These are phyloP conservation scores for Ganoderma sinense DNA, from an alignment of 1,284 basidiomycete genomes.

Conservation along the genomic window DNA sequence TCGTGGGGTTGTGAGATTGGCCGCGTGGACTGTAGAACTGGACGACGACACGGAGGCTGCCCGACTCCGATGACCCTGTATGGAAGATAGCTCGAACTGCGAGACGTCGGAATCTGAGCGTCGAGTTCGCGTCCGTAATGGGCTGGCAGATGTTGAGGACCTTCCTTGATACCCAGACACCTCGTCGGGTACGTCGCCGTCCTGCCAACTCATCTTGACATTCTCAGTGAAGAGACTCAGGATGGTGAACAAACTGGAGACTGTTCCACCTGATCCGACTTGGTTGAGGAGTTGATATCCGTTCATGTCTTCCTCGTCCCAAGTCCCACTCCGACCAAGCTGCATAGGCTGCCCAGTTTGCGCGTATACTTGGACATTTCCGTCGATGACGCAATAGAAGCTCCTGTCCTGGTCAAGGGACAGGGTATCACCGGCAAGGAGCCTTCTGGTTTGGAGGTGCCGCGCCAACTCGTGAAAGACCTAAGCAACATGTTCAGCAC, in stretches of 20 bases:
- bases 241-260: slow-evolving; percentile 97
- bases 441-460: slow-evolving; percentile 89
- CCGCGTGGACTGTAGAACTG: slow-evolving; percentile 68
- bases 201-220: slow-evolving; percentile 92
- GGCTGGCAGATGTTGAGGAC: slow-evolving; percentile 24
- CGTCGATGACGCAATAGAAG: slow-evolving; percentile 97
- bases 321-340: slow-evolving; percentile 58
- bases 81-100: slow-evolving; percentile 55
- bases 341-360: slow-evolving; percentile 60
- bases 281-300: slow-evolving; percentile 95
- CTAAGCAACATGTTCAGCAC: slow-evolving; percentile 44
- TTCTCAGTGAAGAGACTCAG: slow-evolving; percentile 96
- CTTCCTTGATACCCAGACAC: slow-evolving; percentile 34
- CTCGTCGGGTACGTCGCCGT: slow-evolving; percentile 51
- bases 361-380: slow-evolving; percentile 87
- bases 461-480: slow-evolving; percentile 95
- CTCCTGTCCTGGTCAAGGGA: slow-evolving; percentile 92
- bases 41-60: slow-evolving; percentile 67
- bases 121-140: slow-evolving; percentile 37
- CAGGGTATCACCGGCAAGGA: slow-evolving; percentile 91
- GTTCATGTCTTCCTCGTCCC: slow-evolving; percentile 88
- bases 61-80: slow-evolving; percentile 44
- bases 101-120: slow-evolving; percentile 71
- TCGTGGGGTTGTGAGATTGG: slow-evolving; percentile 42
- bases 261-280: slow-evolving; percentile 93